Evolutionary conservation across 225 moss, liverwort and hornwort species (phyloP), one percentile per base, ranked within the genome.

Genomic region (Neckera pumila): DNA sequence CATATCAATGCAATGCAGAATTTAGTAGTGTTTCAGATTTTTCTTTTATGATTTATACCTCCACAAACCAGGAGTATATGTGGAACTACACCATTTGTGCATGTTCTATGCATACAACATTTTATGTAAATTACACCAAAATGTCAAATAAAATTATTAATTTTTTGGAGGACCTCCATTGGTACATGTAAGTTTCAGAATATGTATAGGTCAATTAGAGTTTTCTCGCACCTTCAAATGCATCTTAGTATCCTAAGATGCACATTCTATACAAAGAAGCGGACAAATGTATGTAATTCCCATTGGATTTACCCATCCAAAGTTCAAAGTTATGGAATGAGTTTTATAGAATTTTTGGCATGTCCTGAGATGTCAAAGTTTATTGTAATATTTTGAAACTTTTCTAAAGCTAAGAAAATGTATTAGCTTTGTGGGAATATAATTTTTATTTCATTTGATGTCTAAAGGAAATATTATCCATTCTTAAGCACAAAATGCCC

Each of bases 231-330:
- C 53, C 34, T 77, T 54, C 14, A 53, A 33, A 36, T 77, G 14
- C 36, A 77, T 54, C 36, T 54, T 34, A 14, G 15, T 23, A 53
- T 77, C 9, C 2, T 77, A 33, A 36, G 4, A 77, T 21, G 8
- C 8, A 34, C 34, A 54, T 21, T 49, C 31, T 31, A 31, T 2
- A 19, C 6, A 31, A 31, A 49, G 2, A 49, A n/a, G n/a, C n/a
- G 33, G 19, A 21, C 7, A 49, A 21, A 76, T 5, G 4, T 13
- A 33, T 34, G 51, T 20, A 51, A 34, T 51, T 31, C 4, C 75
- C 6, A 75, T 49, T 75, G 18, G 4, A 25, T 1, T 31, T 49
- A 11, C 7, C 5, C 2, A 0, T 2, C 11, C 19, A 7, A 12
- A 49, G 8, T 51, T 76, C 75, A 76, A 33, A 33, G 12, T 51